Conservation (phyloP, 495 filamentous ascomycete genomes). For the Aspergillus hancockii region DNA sequence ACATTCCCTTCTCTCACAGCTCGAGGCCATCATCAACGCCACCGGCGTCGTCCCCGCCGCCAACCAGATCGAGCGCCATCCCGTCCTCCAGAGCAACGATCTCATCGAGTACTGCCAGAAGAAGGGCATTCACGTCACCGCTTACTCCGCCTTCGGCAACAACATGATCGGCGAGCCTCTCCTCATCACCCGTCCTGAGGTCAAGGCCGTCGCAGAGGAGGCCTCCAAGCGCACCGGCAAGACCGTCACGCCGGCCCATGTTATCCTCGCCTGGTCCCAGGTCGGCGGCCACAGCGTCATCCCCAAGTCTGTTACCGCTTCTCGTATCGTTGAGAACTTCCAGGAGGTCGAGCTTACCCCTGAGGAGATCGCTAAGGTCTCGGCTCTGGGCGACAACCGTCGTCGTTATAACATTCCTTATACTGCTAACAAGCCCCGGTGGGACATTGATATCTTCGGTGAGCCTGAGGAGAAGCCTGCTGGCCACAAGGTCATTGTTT, state of each 20-base stretch:
- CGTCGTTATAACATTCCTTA: slow-evolving; percentile 54
- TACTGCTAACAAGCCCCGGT: slow-evolving; percentile 45
- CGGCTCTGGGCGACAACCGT: slow-evolving; percentile 40
- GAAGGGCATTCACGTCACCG: slow-evolving; percentile 51
- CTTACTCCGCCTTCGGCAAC: slow-evolving; percentile 54
- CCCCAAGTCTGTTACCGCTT: slow-evolving; percentile 51
- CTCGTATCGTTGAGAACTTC: slow-evolving; percentile 51
- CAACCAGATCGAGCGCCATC: slow-evolving; percentile 56
- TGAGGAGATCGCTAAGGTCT: slow-evolving; percentile 47
- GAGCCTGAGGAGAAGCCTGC: slow-evolving; percentile 46
- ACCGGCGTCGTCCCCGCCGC: slow-evolving; percentile 49
- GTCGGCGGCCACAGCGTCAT: slow-evolving; percentile 51
- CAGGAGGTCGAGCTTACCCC: slow-evolving; percentile 48
- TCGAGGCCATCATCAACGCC: slow-evolving; percentile 52
- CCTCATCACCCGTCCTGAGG: slow-evolving; percentile 44
- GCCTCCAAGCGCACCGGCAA: slow-evolving; percentile 41
- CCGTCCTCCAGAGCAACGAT: slow-evolving; percentile 45
- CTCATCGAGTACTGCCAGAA: slow-evolving; percentile 45
- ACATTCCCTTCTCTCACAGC: slow-evolving; percentile 25
- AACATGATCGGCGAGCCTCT: slow-evolving; percentile 45
- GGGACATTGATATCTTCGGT: slow-evolving; percentile 49
- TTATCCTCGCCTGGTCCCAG: slow-evolving; percentile 51
- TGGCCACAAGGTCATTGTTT: slow-evolving; percentile 43
- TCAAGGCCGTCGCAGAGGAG: slow-evolving; percentile 46
- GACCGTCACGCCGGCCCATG: slow-evolving; percentile 42